Evolutionary conservation across 768 basidiomycete species (phyloP).

Genomic region (Boletus rubroflammeus): DNA sequence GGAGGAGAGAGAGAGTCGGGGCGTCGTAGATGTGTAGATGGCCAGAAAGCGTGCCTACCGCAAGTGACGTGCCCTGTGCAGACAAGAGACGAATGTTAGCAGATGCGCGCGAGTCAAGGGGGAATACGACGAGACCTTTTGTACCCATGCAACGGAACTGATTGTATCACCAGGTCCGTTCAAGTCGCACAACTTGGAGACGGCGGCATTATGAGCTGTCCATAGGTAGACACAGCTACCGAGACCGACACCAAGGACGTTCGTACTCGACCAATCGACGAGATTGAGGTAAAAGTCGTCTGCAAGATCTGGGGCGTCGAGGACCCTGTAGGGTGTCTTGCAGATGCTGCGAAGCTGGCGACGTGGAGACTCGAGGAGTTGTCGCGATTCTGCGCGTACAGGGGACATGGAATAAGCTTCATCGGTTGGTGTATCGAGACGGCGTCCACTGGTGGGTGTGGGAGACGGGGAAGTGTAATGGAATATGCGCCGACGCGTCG

Average conservation of each 20-base stretch:
- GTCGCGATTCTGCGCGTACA: conserved; percentile 77
- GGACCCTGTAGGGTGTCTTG: conserved; percentile 94
- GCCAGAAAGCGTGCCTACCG: conserved; percentile 89
- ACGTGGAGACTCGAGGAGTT: conserved; percentile 79
- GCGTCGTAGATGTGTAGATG: conserved; percentile 94
- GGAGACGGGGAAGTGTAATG: conserved; percentile 60
- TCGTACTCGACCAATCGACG: conserved; percentile 95
- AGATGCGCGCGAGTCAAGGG: neutral
- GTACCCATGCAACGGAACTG: conserved; percentile 92
- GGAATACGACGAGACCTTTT: conserved; percentile 43
- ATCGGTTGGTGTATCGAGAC: conserved; percentile 81
- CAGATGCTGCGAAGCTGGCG: conserved; percentile 78
- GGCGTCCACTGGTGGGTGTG: conserved; percentile 43
- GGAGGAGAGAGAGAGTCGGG: conserved; percentile 62
- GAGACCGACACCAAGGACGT: conserved; percentile 91
- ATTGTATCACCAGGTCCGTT: conserved; percentile 61
- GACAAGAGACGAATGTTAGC: neutral
- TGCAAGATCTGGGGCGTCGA: conserved; percentile 95
- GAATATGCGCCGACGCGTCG: conserved; percentile 59
- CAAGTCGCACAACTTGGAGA: conserved; percentile 89
- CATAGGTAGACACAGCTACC: conserved; percentile 93
- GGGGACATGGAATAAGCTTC: conserved; percentile 90
- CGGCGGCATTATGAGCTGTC: conserved; percentile 91
- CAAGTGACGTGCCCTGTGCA: conserved; percentile 73
- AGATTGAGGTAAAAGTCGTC: conserved; percentile 99